A percentile compares a stretch with the other conserved stretches of the same genome.
Conservation (phyloP, 805 yeast genomes). For the Wickerhamomyces subpelliculosus region DNA sequence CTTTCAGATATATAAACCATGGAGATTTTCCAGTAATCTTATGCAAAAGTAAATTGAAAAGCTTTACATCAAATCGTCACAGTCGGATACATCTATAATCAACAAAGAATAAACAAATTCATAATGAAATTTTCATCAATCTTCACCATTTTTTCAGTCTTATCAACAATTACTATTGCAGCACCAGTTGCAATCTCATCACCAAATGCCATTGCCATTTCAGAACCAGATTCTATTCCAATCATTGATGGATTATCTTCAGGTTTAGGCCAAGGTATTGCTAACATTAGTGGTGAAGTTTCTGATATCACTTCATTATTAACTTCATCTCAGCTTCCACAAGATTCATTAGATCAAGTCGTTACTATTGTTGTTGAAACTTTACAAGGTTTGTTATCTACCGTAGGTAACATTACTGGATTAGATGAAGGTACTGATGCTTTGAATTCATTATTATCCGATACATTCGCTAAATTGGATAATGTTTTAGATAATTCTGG, state of each 20-base stretch:
- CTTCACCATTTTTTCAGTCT: neutral
- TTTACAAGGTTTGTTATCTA: slow-evolving; percentile 5
- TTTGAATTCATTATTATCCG: slow-evolving; percentile 4
- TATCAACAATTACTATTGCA: neutral
- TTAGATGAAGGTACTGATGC: slow-evolving; percentile 5
- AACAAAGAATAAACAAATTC: neutral
- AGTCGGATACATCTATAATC: neutral
- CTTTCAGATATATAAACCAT: too few relatives aligned
- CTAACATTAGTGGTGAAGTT: slow-evolving; percentile 1
- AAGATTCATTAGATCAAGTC: slow-evolving; percentile 3
- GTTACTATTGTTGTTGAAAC: slow-evolving; percentile 3
- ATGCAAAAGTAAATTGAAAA: too few relatives aligned
- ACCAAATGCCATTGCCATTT: neutral
- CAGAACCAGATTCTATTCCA: neutral
- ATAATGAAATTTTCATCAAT: neutral
- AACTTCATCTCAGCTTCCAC: slow-evolving; percentile 4
- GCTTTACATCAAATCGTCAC: too few relatives aligned
- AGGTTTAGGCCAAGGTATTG: too few relatives aligned
- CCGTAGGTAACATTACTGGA: slow-evolving; percentile 7
- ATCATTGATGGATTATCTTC: neutral
- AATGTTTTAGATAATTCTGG: slow-evolving; percentile 5
- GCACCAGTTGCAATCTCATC: slow-evolving; percentile 5
- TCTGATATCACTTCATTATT: neutral
- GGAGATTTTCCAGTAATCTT: too few relatives aligned
- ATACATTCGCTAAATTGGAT: slow-evolving; percentile 7